Evolutionary conservation across 805 yeast species (phyloP).

Genomic region (Jamesozyma gamospora): DNA sequence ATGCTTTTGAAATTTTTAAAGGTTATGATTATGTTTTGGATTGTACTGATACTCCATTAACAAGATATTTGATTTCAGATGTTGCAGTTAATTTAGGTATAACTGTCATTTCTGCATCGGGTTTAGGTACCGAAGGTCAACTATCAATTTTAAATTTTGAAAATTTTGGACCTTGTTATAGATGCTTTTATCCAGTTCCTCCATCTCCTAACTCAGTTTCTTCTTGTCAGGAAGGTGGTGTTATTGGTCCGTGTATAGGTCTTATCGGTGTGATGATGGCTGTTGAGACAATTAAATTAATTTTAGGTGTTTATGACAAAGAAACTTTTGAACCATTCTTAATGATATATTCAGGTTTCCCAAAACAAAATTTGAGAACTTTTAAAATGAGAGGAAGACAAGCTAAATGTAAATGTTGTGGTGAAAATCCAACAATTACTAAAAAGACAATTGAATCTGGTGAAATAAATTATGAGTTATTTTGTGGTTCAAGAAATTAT

Average conservation of each 20-base stretch:
- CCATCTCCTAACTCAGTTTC: conserved; percentile 78
- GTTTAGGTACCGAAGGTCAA: conserved; percentile 87
- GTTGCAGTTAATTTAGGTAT: conserved; percentile 57
- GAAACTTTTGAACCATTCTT: conserved; percentile 59
- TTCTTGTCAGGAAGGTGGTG: conserved; percentile 89
- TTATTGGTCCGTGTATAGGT: conserved; percentile 94
- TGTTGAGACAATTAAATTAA: conserved; percentile 68
- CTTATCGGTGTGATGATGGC: conserved; percentile 85
- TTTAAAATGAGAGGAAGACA: conserved; percentile 74
- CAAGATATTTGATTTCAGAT: conserved; percentile 81
- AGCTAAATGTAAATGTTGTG: conserved; percentile 53
- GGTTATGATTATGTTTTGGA: conserved; percentile 72
- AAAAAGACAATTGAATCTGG: conserved; percentile 36
- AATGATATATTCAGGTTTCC: conserved; percentile 57
- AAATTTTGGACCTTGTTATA: conserved; percentile 75
- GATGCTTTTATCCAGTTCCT: conserved; percentile 87
- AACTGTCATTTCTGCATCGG: conserved; percentile 85
- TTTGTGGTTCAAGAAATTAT: conserved; percentile 57
- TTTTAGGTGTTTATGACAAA: conserved; percentile 43
- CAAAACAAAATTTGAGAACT: conserved; percentile 52
- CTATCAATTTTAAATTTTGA: conserved; percentile 61
- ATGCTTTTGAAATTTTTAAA: conserved; percentile 54
- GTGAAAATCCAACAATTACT: conserved; percentile 42
- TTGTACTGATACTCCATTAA: conserved; percentile 88
- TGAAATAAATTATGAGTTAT: conserved; percentile 51